Conservation (phyloP, 441 rosid genomes). For the Bocquillonia castaneifolia region DNA sequence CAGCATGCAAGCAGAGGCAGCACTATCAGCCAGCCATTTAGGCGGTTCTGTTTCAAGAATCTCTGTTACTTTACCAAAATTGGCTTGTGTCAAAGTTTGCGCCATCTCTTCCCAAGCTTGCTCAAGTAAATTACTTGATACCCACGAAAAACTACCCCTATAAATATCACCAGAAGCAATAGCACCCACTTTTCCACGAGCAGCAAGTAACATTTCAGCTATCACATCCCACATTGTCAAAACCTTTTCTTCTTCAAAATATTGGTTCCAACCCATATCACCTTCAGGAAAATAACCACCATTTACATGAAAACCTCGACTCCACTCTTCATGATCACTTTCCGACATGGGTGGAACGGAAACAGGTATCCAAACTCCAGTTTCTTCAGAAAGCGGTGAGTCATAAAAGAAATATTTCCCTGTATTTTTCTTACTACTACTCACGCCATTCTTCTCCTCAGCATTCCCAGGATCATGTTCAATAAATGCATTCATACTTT, state of each 20-base stretch:
- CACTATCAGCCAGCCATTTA: slow-evolving; percentile 70
- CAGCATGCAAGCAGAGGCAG: slow-evolving; percentile 86
- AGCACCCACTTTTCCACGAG: slow-evolving; percentile 74
- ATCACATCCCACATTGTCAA: slow-evolving; percentile 96
- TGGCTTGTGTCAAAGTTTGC: slow-evolving; percentile 79
- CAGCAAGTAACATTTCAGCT: slow-evolving; percentile 76
- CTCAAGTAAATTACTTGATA: slow-evolving; percentile 67
- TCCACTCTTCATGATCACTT: slow-evolving; percentile 60
- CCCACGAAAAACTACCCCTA: slow-evolving; percentile 48
- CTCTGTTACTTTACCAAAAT: slow-evolving; percentile 50
- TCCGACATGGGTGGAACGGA: slow-evolving; percentile 91
- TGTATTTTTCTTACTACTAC: slow-evolving; percentile 29
- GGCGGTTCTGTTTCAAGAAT: slow-evolving; percentile 79
- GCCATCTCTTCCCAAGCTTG: slow-evolving; percentile 99
- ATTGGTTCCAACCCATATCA: slow-evolving; percentile 79
- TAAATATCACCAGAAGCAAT: slow-evolving; percentile 59
- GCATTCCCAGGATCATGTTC: slow-evolving; percentile 25
- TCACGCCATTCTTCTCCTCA: slow-evolving; percentile 20
- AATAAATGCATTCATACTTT: slow-evolving; percentile 3
- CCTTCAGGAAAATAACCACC: slow-evolving; percentile 90
- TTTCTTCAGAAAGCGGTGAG: slow-evolving; percentile 68
- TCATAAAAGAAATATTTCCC: slow-evolving; percentile 81
- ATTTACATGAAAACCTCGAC: slow-evolving; percentile 47
- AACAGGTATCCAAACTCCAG: slow-evolving; percentile 95
- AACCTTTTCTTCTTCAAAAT: slow-evolving; percentile 56